phyloP scores from a whole-genome alignment of 805 yeast species.

The Schwanniomyces occidentalis region DNA sequence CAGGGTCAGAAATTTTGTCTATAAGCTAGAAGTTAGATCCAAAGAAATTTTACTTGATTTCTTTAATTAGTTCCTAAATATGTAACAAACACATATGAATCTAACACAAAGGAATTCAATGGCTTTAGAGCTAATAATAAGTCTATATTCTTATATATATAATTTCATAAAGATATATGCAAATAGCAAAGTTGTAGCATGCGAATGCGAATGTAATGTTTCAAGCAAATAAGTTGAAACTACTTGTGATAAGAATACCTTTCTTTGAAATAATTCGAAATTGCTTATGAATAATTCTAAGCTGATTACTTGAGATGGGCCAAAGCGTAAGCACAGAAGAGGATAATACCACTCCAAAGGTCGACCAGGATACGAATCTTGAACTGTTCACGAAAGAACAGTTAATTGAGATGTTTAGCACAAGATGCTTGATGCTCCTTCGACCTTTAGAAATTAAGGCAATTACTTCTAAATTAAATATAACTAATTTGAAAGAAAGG shows the following conservation, averaged over 20 bases:
- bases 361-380: slow-evolving; percentile 3
- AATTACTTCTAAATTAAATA: slow-evolving; percentile 15
- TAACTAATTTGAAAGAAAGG: slow-evolving; percentile 15
- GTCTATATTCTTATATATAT: not conserved
- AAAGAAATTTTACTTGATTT: slow-evolving; percentile 25
- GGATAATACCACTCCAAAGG: too few relatives aligned
- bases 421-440: slow-evolving; percentile 15
- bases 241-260: too few relatives aligned
- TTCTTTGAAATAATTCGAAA: too few relatives aligned
- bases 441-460: slow-evolving; percentile 20
- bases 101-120: not conserved
- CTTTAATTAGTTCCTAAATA: slow-evolving; percentile 12
- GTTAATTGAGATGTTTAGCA: slow-evolving; percentile 18
- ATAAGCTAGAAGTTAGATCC: slow-evolving; percentile 33
- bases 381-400: slow-evolving; percentile 21
- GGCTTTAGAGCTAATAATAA: not conserved
- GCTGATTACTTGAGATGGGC: slow-evolving; percentile 18
- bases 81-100: not conserved
- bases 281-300: too few relatives aligned
- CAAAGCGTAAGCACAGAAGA: slow-evolving; percentile 13
- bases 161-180: not conserved
- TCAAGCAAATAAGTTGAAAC: not conserved
- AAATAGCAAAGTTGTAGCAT: not conserved
- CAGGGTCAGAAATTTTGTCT: slow-evolving; percentile 19
- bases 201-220: not conserved